A percentile compares a stretch with the other conserved stretches of the same genome.
These are phyloP conservation scores for Lactarius sp. DNA, from an alignment of 768 basidiomycete species.

Conservation along the genomic window DNA sequence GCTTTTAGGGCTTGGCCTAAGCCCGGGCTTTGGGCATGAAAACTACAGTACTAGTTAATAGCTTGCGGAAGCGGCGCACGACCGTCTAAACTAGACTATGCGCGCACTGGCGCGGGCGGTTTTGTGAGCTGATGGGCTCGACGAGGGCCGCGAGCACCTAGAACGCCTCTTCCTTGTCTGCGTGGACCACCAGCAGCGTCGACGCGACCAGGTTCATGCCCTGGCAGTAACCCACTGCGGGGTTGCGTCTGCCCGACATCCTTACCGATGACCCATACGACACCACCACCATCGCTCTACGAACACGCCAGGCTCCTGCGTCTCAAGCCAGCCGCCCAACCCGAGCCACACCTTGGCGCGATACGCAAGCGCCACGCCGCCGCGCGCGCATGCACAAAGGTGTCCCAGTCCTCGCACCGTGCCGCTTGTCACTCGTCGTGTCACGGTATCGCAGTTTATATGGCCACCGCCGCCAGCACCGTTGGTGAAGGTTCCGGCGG, in stretches of 20 bases:
- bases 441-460: slow-evolving; percentile 59
- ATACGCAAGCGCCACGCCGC: slow-evolving; percentile 70
- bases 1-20: too few species aligned
- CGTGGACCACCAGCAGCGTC: slow-evolving; percentile 86
- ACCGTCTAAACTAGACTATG: slow-evolving; percentile 52
- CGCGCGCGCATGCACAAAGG: slow-evolving; percentile 52
- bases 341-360: slow-evolving; percentile 90
- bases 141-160: slow-evolving; percentile 91
- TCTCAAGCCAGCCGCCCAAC: slow-evolving; percentile 89
- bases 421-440: slow-evolving; percentile 74
- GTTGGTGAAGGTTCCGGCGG: slow-evolving; percentile 33
- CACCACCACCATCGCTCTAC: slow-evolving; percentile 54
- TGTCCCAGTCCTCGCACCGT: slow-evolving; percentile 81
- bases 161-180: slow-evolving; percentile 95
- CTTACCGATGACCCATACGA: slow-evolving; percentile 27
- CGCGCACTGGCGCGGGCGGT: slow-evolving; percentile 54
- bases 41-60: too few species aligned
- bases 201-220: slow-evolving; percentile 96
- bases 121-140: slow-evolving; percentile 67
- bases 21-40: too few species aligned
- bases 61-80: slow-evolving; percentile 46
- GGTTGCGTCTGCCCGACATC: slow-evolving; percentile 62
- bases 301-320: slow-evolving; percentile 88
- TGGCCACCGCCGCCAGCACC: slow-evolving; percentile 46
- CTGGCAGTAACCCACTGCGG: slow-evolving; percentile 89